Conservation (phyloP, 257 asterid genomes). For the Solanum pennellii region DNA sequence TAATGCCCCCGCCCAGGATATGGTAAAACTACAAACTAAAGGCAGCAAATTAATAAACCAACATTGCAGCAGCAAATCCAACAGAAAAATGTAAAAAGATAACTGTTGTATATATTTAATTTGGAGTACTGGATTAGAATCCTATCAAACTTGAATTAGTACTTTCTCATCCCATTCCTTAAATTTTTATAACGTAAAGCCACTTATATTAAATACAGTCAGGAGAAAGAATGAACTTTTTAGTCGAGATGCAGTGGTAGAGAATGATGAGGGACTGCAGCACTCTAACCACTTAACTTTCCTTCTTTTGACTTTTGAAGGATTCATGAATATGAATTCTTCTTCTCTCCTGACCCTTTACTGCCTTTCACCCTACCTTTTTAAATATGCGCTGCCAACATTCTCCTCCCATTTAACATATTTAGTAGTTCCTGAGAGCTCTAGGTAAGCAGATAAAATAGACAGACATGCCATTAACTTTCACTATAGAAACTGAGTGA, state of each 20-base stretch:
- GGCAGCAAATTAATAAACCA: neutral
- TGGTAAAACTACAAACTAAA: neutral
- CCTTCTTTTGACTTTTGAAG: neutral
- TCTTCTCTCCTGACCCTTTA: neutral
- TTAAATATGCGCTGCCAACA: neutral
- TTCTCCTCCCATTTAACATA: neutral
- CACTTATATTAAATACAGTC: neutral
- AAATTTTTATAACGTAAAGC: neutral
- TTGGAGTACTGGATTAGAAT: neutral
- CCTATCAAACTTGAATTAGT: neutral
- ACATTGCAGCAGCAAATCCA: neutral
- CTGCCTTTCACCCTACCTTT: neutral
- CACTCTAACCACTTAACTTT: neutral
- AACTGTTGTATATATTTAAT: neutral
- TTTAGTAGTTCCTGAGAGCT: neutral
- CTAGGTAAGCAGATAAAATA: neutral
- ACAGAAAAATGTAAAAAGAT: neutral
- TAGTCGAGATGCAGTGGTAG: neutral
- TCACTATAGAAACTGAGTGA: neutral
- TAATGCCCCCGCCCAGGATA: neutral
- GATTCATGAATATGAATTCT: neutral
- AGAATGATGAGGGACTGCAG: neutral
- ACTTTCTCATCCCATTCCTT: neutral
- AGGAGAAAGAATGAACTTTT: neutral
- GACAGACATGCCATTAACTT: neutral